Percentiles rank a stretch among this genome's conserved stretches.
Evolutionary conservation across 2,329 filamentous ascomycete genomes (phyloP).

Genomic region (Talaromyces sp.): DNA sequence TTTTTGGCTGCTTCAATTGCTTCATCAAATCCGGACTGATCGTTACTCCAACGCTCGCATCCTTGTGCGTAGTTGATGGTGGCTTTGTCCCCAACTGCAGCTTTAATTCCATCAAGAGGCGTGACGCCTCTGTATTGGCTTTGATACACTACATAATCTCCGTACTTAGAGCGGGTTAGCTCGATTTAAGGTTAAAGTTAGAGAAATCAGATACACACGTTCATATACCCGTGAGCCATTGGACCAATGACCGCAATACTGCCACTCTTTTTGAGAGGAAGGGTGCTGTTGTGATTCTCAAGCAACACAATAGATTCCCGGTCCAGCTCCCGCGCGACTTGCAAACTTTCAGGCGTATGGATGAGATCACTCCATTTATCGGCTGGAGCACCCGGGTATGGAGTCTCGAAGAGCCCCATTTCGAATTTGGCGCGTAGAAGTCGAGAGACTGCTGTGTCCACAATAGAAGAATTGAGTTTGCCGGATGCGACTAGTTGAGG

Average conservation of each 20-base stretch:
- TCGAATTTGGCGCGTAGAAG: constrained; percentile 66
- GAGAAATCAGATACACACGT: constrained; percentile 46
- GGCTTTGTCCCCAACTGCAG: constrained; percentile 54
- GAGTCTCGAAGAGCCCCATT: constrained; percentile 68
- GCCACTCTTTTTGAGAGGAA: constrained; percentile 61
- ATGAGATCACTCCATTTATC: constrained; percentile 58
- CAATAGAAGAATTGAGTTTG: constrained; percentile 55
- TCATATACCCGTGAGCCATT: constrained; percentile 69
- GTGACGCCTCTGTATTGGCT: constrained; percentile 65
- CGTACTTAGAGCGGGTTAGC: constrained; percentile 49
- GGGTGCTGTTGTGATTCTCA: constrained; percentile 54
- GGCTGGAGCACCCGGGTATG: constrained; percentile 58
- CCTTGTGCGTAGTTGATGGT: constrained; percentile 65
- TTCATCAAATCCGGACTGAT: constrained; percentile 64
- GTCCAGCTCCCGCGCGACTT: constrained; percentile 61
- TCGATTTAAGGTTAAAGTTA: constrained; percentile 17
- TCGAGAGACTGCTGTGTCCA: constrained; percentile 65
- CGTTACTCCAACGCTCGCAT: constrained; percentile 69
- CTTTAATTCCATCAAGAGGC: constrained; percentile 65
- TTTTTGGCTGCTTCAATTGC: constrained; percentile 63
- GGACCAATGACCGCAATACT: constrained; percentile 71
- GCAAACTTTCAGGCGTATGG: constrained; percentile 58
- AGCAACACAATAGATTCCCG: constrained; percentile 61
- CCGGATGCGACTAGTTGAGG: constrained; percentile 61
- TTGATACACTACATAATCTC: constrained; percentile 68